Evolutionary conservation across 164 flowering plant genomes (phyloP), one percentile per base, ranked within the genome.

Genomic region (Stephania cephalantha): DNA sequence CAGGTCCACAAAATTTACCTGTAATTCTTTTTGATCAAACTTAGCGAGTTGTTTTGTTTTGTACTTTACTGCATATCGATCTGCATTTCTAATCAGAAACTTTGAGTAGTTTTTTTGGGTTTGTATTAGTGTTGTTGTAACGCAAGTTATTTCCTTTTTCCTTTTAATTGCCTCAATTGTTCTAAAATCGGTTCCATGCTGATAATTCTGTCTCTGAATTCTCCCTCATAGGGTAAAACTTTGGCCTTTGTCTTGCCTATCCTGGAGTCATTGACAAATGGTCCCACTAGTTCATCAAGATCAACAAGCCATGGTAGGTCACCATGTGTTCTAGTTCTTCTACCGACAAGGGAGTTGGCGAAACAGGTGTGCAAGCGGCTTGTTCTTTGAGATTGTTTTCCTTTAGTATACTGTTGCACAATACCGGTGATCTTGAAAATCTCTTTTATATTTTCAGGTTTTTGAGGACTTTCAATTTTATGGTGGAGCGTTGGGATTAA

Each of bases 181-280:
- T 50, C 13, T 50, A 50, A 9, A 50, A 50, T 15, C 4, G 12
- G 12, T 9, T 35, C 42, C 55, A 3, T 50, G 15, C 55, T 50
- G 11, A 0, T 11, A 50, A 58, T 58, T 58, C 18, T 58, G 6
- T 58, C 64, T 9, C 64, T 35, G 42, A 35, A 35, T 35, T 35
- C 42, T 58, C 18, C 18, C 18, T 42, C 80, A 42, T 80, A 91
- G 95, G 98, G 97, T 5, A 91, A 92, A 84, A 91, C 97, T 10
- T 78, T 92, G 78, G 97, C 97, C 15, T 94, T 94, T 86, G 93
- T 94, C 78, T 83, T 94, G 73, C 98, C 97, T 18, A 91, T 94
- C 55, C 77, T 94, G 83, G 98, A 92, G 84, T 92, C 98, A n/a
- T 64, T 92, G 69, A 86, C 75, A 3, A 92, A 88, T 78, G 96